A percentile compares a stretch with the other conserved stretches of the same genome.
Conservation (phyloP, 306 rosid species). For the Castanea crenata region DNA sequence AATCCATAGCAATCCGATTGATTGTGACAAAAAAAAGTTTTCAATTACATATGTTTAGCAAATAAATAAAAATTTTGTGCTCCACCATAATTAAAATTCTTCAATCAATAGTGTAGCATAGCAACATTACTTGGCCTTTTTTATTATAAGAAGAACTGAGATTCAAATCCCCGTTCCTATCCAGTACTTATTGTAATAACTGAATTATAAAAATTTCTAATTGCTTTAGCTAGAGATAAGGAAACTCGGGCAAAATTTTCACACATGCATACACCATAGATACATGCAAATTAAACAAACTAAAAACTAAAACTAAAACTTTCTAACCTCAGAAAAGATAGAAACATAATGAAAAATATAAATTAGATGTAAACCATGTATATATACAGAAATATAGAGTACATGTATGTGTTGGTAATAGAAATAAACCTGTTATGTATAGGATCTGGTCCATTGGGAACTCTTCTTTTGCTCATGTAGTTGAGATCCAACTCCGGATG, state of each 20-base stretch:
- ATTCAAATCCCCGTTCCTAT: no score
- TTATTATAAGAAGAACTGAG: no score
- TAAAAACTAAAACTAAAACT: not conserved
- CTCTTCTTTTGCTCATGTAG: conserved; percentile 82
- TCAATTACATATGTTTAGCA: not conserved
- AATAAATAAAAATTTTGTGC: not conserved
- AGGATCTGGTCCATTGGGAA: conserved; percentile 94
- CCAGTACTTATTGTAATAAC: no score
- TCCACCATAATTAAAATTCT: not conserved
- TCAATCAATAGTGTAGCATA: no score
- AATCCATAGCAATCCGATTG: not conserved
- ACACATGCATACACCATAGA: not conserved
- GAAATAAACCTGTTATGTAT: conserved; percentile 80
- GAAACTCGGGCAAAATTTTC: not conserved
- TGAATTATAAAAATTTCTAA: not conserved
- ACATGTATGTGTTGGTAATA: not conserved
- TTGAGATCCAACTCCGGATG: conserved; percentile 57
- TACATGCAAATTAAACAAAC: not conserved
- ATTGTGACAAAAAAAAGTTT: not conserved
- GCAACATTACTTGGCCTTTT: no score
- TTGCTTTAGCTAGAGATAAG: not conserved
- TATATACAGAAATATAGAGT: not conserved
- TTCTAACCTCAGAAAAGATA: not conserved
- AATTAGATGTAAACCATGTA: no score
- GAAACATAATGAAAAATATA: not conserved